Evolutionary conservation across 2,329 filamentous ascomycete species (phyloP).

Genomic region (Thielaviopsis punctulata): DNA sequence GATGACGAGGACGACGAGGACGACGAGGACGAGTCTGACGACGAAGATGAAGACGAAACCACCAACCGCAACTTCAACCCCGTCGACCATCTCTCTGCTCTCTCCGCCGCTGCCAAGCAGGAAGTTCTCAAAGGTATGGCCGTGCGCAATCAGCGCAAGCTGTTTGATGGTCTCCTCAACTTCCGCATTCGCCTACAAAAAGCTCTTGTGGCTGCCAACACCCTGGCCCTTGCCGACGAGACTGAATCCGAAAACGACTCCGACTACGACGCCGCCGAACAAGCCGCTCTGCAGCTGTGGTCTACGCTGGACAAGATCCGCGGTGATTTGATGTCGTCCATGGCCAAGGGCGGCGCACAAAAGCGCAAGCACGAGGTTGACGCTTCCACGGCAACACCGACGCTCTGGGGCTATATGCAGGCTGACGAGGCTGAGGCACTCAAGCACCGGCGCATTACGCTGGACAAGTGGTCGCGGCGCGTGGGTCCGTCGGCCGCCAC

Average conservation of each 20-base stretch:
- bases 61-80: constrained; percentile 10
- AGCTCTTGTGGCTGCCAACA: constrained; percentile 66
- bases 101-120: constrained; percentile 12
- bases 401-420: constrained; percentile 58
- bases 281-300: constrained; percentile 71
- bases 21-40: constrained; percentile 17
- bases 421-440: constrained; percentile 42
- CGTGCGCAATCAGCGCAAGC: constrained; percentile 68
- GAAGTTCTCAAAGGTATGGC: constrained; percentile 76
- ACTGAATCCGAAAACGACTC: constrained; percentile 23
- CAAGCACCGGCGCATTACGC: constrained; percentile 47
- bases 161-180: constrained; percentile 79
- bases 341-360: constrained; percentile 22
- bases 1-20: constrained; percentile 21
- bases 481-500: constrained; percentile 29
- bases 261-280: constrained; percentile 61
- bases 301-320: constrained; percentile 60
- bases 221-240: constrained; percentile 34
- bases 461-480: constrained; percentile 85
- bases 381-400: constrained; percentile 37
- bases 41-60: constrained; percentile 13
- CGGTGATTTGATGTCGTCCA: constrained; percentile 18
- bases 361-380: constrained; percentile 45
- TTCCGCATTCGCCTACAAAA: constrained; percentile 87
- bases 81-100: constrained; percentile 8